Base-by-base conservation (phyloP, 192 early-diverging fungal genomes). In the Geranomyces variabilis region DNA sequence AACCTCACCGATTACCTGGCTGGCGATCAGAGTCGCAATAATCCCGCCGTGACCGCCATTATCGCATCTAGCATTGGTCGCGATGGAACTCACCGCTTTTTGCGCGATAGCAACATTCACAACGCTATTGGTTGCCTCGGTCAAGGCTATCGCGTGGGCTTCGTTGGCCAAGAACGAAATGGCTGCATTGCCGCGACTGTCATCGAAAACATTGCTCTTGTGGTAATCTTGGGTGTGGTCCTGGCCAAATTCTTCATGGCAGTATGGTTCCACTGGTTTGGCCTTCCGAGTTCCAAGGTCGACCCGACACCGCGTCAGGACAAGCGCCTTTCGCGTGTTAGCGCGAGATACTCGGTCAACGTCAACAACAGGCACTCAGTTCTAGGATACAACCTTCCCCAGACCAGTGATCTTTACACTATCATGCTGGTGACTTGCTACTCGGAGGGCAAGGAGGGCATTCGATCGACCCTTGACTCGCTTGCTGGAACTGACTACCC, bases 361-460 rank as follows among this genome's bases (percentile, higher is more conserved):
- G 43, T 41, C 17, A 46, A 46, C 44, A 64, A 64, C 43, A 41
- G 63, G 17, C 63, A 64, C 63, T 64, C 63, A 1, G 63, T 64
- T 29, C 33, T 64, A 4, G 63, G 63, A 1, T 43, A 34, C 28
- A 43, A 15, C 26, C 1, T 43, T 21, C 30, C 29, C 15, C 62
- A 72, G 26, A 72, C n/a, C 61, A n/a, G 24, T 5, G 76, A 77
- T 33, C 21, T 77, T 45, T 71, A 85, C 67, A 76, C 79, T 21
- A 59, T 96, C 61, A 86, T 94, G 70, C 82, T 97, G 14, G 94
- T 98, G 43, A 77, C 81, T n/a, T 96, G 95, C 79, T 96, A 96
- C 77, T 95, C 95, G 0, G 95, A 96, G 83, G 93, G 89, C 48
- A 88, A 93, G 66, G 89, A 94, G 19, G 91, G 90, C 15, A 84